phyloP scores from a whole-genome alignment of 495 filamentous ascomycete species.

The Beverwykella pulmonaria region DNA sequence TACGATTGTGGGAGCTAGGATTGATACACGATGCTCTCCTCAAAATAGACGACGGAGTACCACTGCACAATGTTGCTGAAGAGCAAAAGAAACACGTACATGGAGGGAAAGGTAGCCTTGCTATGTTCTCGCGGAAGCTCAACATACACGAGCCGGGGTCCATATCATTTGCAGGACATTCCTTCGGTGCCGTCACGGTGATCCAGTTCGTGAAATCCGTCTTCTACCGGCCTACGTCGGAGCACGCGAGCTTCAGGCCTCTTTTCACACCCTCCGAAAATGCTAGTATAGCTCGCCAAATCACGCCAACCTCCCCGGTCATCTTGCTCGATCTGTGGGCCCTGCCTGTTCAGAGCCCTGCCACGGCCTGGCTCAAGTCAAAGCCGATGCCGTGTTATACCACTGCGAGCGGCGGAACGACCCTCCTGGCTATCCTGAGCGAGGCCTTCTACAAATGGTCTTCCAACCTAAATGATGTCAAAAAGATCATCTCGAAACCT shows the following conservation, averaged over 20 bases:
- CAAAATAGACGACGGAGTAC: slow-evolving; percentile 59
- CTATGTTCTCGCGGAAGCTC: slow-evolving; percentile 56
- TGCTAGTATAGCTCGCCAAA: slow-evolving; percentile 59
- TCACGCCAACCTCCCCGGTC: slow-evolving; percentile 62
- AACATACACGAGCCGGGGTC: slow-evolving; percentile 69
- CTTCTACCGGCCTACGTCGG: slow-evolving; percentile 54
- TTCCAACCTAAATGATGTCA: slow-evolving; percentile 62
- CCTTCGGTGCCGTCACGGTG: slow-evolving; percentile 71
- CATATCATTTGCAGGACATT: slow-evolving; percentile 73
- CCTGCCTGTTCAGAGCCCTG: slow-evolving; percentile 61
- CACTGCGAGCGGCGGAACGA: slow-evolving; percentile 49
- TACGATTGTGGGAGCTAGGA: slow-evolving; percentile 72
- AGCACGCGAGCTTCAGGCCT: slow-evolving; percentile 39
- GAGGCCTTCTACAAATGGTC: slow-evolving; percentile 73
- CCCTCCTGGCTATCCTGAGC: slow-evolving; percentile 66
- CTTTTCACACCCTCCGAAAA: slow-evolving; percentile 55
- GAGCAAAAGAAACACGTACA: slow-evolving; percentile 51
- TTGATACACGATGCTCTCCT: slow-evolving; percentile 63
- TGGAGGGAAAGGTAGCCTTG: slow-evolving; percentile 47
- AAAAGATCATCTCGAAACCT: slow-evolving; percentile 54
- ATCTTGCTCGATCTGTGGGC: slow-evolving; percentile 76
- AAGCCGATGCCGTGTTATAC: slow-evolving; percentile 69
- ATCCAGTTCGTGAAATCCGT: slow-evolving; percentile 74
- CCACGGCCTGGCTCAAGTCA: slow-evolving; percentile 60
- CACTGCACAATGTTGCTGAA: slow-evolving; percentile 45